Base-by-base conservation (phyloP, 164 flowering plant genomes). In the Protea cynaroides region DNA sequence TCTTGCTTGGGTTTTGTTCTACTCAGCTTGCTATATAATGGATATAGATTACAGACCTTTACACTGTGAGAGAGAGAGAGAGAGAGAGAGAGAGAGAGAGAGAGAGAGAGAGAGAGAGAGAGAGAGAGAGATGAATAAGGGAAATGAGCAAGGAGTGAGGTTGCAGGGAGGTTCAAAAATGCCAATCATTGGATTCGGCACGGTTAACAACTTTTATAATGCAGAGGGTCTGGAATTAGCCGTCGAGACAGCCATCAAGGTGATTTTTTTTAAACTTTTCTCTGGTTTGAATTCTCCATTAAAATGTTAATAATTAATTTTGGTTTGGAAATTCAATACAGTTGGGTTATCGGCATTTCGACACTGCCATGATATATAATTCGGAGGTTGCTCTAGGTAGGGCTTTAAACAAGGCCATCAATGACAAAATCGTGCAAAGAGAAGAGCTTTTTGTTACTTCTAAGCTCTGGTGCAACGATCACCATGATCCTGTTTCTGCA, bases 311-410 rank as follows among this genome's bases (percentile, higher is more conserved):
- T 65, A 14, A n/a, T n/a, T n/a, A n/a, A n/a, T n/a, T n/a, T n/a
- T 23, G 51, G 19, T 6, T 63, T 23, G 50, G 23, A n/a, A 62
- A 24, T 60, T 56, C n/a, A n/a, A n/a, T n/a, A n/a, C 88, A 90
- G 96, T 73, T 84, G 79, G 93, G 93, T 10, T 89, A 84, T 68
- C 80, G 76, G 72, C 96, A 87, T 74, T 86, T 89, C 50, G 93
- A 89, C 64, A 85, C 96, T 1, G 93, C 93, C 18, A 88, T 77
- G 71, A 74, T 87, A 64, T 90, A 90, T 64, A 87, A 84, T 14
- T 90, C 96, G 1, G 96, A 90, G 71, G 61, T 80, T n/a, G 86
- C 85, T 0, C 69, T 87, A 0, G 96, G 96, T 10, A 76, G 63
- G 23, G 91, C 85, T 22, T 58, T 90, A 17, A 65, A 51, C 17